Base-by-base conservation (phyloP, 331 rosid species). In the Malus hybrid region DNA sequence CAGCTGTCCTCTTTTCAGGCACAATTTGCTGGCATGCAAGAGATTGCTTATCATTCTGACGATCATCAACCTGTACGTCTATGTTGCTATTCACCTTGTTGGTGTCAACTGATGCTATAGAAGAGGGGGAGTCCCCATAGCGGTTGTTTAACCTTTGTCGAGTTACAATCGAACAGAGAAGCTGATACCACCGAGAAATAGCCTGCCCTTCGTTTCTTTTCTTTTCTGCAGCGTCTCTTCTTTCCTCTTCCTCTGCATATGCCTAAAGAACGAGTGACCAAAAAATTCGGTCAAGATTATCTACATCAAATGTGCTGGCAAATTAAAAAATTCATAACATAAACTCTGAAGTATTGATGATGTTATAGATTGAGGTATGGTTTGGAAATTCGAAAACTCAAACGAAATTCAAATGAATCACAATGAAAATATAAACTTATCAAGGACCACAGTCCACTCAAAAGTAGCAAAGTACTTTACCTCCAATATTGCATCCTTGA, bases 101-200 rank as follows among this genome's bases (percentile, higher is more conserved):
- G 64, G 22, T 50, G 73, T 73, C 78, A 8, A 80, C 79, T 30
- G 78, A 20, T 26, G 77, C 50, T 33, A 55, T 86, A 18, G 88
- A 86, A 36, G 82, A n/a, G 53, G 69, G 58, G 74, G 78, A 53
- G 67, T 78, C 82, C 8, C 86, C 88, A 34, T 93, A 93, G 26
- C 88, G 89, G 67, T 84, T 86, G 19, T 85, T 81, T 80, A 93
- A 86, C 83, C 96, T 85, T 82, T 93, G 93, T 66, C 97, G 93
- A 77, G 94, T 93, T 76, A 91, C 78, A 66, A 91, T 75, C 5
- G 97, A 93, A 7, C 91, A 93, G 73, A 93, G 90, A 78, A 93
- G 97, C 87, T 93, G 97, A 86, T 93, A 91, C 97, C 98, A 93
- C 68, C 90, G 88, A 36, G 84, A 78, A 33, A 87, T 86, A 66